Evolutionary conservation across 768 basidiomycete genomes (phyloP), one percentile per base, ranked within the genome.

Genomic region (Paxillus rubicundulus): DNA sequence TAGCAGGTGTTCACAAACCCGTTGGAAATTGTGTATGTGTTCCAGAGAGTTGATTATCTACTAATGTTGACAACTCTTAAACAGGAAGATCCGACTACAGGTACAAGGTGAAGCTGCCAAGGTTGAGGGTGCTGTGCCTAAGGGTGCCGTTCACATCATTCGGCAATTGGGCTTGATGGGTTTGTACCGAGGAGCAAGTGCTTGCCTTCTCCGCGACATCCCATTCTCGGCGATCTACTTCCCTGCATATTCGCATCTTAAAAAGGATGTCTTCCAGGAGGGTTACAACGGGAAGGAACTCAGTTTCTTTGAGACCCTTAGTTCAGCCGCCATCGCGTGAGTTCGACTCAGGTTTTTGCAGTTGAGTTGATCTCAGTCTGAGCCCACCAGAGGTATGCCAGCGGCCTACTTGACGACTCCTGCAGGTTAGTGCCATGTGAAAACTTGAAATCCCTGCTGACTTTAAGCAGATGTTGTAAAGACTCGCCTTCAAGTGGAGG

Each of bases 221-320:
- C 97, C 97, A 2, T 99, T 98, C 73, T 98, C 95, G 30, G 94
- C 92, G 34, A 87, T 94, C 58, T 92, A 92, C 69, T 92, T 92
- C 75, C 82, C 89, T 17, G 80, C 92, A 44, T 95, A 97, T 70
- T 84, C 83, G 42, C 93, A 95, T 66, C 71, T 92, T 64, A 92
- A 97, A 80, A 89, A 84, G 68, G 96, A 99, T 69, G 59, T 98
- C 21, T 99, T 98, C 78, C 81, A 88, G 47, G 97, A 99, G 67
- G 97, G 97, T 6, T 87, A 92, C 71, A 90, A 97, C 60, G 94
- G 93, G 53, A 98, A 98, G 72, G 84, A 87, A 58, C 76, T 99
- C 34, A 85, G 85, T 14, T 97, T 98, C 75, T 66, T 91, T 33
- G 96, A 99, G 74, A 91, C 94, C 43, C 77, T 99, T 37, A 71